Evolutionary conservation across 192 early-diverging fungal genomes (phyloP), one percentile per base, ranked within the genome.

Genomic region (Mycoemilia scoparia): DNA sequence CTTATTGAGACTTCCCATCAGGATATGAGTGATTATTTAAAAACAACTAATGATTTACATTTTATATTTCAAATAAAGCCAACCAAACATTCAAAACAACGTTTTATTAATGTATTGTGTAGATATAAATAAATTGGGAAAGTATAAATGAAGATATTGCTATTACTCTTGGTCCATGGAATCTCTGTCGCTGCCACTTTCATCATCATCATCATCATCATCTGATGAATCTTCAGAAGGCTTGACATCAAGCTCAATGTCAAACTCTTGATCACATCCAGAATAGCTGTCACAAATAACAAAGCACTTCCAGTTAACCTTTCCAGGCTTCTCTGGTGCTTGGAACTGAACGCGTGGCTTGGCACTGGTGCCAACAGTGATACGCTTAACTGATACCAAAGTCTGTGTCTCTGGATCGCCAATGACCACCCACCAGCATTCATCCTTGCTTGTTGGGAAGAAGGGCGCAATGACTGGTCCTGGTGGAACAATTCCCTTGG

Each of bases 371-470:
- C 74, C 73, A 14, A 95, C 39, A 2, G 66, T 70, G 10, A 80
- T 59, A n/a, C 90, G 60, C 65, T 95, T 95, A 46, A 99, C 85
- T 1, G 81, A 79, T 34, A 88, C 38, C 29, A 99, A 55, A 5
- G 79, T 53, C 46, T 91, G 88, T 3, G 61, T 59, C 10, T 64
- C 43, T 7, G 76, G 55, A 19, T 93, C 85, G 13, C 82, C 91
- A 24, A 99, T 45, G 5, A 99, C 83, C 37, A 95, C 54, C 95
- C 95, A 99, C 95, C 95, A 99, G 9, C 77, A 77, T 56, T 99
- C 95, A 31, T 82, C 74, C 56, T 89, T 84, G 54, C 71, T 56
- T 12, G 58, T 54, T 5, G 95, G 90, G 69, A 82, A 99, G 66
- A 74, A 90, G 4, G 90, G 90, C 21, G 95, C 89, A 33, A 83